Conservation (phyloP, 306 rosid species). For the Vachellia collinsii region DNA sequence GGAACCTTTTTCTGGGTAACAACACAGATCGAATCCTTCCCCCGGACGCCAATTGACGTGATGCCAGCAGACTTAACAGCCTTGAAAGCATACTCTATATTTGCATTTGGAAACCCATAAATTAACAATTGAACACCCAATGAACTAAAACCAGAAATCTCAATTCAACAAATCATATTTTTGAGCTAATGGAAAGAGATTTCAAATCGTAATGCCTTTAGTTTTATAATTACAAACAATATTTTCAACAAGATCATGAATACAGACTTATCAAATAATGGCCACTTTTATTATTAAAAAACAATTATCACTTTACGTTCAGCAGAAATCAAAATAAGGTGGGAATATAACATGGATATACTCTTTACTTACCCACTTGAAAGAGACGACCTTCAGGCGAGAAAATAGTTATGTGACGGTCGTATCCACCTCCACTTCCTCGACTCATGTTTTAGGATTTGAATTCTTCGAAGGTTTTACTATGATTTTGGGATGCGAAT, state of each 20-base stretch:
- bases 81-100: conserved; percentile 73
- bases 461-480: neutral
- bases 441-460: conserved; percentile 55
- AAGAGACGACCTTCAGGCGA: no score
- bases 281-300: no score
- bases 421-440: conserved; percentile 99
- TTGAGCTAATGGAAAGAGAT: neutral
- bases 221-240: no score
- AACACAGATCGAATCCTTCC: conserved; percentile 74
- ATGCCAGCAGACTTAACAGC: conserved; percentile 67
- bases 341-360: no score
- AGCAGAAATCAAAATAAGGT: no score
- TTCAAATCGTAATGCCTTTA: neutral
- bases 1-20: conserved; percentile 49
- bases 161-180: neutral
- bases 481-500: neutral
- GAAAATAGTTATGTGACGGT: no score
- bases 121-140: neutral
- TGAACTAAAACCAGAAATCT: conserved; percentile 3
- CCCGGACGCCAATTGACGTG: conserved; percentile 69
- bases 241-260: no score
- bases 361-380: no score
- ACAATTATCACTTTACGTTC: no score
- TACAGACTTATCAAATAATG: no score
- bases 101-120: neutral